These are phyloP conservation scores for Umbilicaria muhlenbergii DNA, from an alignment of 495 filamentous ascomycete genomes.

Conservation along the genomic window DNA sequence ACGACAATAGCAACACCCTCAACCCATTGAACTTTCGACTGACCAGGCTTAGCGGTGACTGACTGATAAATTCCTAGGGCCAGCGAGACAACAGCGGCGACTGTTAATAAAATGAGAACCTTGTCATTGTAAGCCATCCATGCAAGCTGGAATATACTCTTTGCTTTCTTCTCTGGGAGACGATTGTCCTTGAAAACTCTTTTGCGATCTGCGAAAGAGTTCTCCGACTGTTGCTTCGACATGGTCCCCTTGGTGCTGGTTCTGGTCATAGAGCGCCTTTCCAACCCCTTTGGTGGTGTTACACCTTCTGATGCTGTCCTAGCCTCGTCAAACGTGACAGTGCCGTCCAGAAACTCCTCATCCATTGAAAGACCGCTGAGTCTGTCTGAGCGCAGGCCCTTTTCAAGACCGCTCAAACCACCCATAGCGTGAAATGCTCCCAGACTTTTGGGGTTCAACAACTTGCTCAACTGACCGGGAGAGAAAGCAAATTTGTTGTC, in stretches of 20 bases:
- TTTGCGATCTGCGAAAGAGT: constrained; percentile 42
- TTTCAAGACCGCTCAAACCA: constrained; percentile 59
- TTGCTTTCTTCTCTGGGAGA: constrained; percentile 55
- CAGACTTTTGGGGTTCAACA: constrained; percentile 69
- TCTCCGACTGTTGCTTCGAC: constrained; percentile 14
- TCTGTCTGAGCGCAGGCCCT: constrained; percentile 56
- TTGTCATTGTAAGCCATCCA: constrained; percentile 82
- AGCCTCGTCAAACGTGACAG: constrained; percentile 59
- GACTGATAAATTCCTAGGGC: constrained; percentile 63
- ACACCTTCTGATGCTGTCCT: constrained; percentile 14
- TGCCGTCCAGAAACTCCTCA: constrained; percentile 46
- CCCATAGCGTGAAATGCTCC: constrained; percentile 66
- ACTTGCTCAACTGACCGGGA: constrained; percentile 63
- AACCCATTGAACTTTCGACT: constrained; percentile 58
- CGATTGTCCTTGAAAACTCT: constrained; percentile 56
- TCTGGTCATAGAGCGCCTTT: constrained; percentile 12
- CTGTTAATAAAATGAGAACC: constrained; percentile 60
- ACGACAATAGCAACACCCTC: constrained; percentile 60
- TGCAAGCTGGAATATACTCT: constrained; percentile 53
- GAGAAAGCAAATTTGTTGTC: constrained; percentile 74
- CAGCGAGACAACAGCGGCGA: constrained; percentile 70
- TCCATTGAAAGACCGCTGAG: constrained; percentile 58
- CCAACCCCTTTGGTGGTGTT: constrained; percentile 16
- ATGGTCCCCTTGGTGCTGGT: constrained; percentile 16
- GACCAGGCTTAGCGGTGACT: constrained; percentile 25